Evolutionary conservation across 2,329 filamentous ascomycete species (phyloP).

Genomic region (Cercospora janseana): DNA sequence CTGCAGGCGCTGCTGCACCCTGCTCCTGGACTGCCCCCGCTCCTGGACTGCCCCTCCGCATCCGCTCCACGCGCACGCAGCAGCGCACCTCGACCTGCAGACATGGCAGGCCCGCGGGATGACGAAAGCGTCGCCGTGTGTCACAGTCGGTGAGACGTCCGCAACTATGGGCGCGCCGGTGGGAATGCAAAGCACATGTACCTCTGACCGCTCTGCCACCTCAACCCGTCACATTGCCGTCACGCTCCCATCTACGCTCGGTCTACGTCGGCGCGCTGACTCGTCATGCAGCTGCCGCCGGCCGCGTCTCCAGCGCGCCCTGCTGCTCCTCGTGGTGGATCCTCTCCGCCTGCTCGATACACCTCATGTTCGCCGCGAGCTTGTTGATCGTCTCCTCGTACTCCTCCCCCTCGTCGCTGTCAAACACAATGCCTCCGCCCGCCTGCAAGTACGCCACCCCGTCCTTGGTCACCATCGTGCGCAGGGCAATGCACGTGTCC

Average conservation of each 20-base stretch:
- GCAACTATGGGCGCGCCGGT: not conserved
- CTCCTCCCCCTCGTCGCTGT: conserved; percentile 86
- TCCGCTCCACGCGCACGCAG: not conserved
- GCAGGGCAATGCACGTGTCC: conserved; percentile 79
- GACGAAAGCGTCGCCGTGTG: not conserved
- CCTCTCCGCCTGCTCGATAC: conserved; percentile 80
- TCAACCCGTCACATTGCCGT: not conserved
- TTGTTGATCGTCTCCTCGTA: conserved; percentile 98
- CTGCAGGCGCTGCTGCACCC: no score
- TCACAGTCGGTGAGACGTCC: conserved; percentile 3
- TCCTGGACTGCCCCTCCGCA: no score
- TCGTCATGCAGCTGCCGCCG: not conserved
- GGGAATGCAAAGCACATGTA: not conserved
- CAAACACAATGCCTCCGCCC: conserved; percentile 87
- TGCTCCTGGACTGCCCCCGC: no score
- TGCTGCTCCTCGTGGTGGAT: conserved; percentile 55
- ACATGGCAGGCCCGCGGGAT: not conserved
- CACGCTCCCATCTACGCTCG: not conserved
- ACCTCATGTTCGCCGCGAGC: conserved; percentile 82
- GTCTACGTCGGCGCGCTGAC: no score
- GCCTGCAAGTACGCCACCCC: conserved; percentile 87
- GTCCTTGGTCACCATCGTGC: conserved; percentile 94
- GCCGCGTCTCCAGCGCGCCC: not conserved
- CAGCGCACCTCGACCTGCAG: not conserved
- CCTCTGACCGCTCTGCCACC: not conserved